These are phyloP conservation scores for Hypseocharis bilobata DNA, from an alignment of 441 rosid genomes.

Conservation along the genomic window DNA sequence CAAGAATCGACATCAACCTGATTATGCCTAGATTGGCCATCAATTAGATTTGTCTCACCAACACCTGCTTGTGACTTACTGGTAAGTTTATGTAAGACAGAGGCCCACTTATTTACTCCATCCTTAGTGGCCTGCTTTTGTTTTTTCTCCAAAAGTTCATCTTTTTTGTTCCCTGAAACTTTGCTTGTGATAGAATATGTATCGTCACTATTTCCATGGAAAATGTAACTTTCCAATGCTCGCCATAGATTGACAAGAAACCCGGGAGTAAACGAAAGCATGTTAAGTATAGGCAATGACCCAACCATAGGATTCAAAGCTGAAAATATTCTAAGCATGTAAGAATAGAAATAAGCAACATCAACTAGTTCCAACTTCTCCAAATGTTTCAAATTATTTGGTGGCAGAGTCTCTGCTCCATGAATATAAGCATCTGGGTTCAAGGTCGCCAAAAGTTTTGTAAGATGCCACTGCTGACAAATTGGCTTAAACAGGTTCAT, in stretches of 20 bases:
- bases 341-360: slow-evolving; percentile 70
- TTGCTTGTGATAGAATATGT: slow-evolving; percentile 21
- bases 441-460: slow-evolving; percentile 51
- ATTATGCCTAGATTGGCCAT: slow-evolving; percentile 32
- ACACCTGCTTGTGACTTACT: slow-evolving; percentile 53
- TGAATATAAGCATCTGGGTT: slow-evolving; percentile 30
- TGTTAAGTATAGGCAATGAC: slow-evolving; percentile 73
- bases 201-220: slow-evolving; percentile 31
- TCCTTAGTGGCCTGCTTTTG: slow-evolving; percentile 45
- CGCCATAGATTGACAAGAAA: slow-evolving; percentile 62
- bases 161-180: slow-evolving; percentile 34
- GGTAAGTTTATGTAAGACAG: slow-evolving; percentile 60
- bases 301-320: slow-evolving; percentile 54
- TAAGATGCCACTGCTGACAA: slow-evolving; percentile 90
- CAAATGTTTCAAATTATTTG: slow-evolving; percentile 25
- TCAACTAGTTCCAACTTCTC: slow-evolving; percentile 55
- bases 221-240: slow-evolving; percentile 47
- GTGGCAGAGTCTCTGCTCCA: slow-evolving; percentile 26
- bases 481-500: slow-evolving; percentile 61
- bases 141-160: slow-evolving; percentile 37
- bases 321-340: slow-evolving; percentile 70
- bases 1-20: slow-evolving; percentile 34
- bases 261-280: slow-evolving; percentile 87
- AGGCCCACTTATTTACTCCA: slow-evolving; percentile 59
- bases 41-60: slow-evolving; percentile 29